Base-by-base conservation (phyloP, 2,329 filamentous ascomycete genomes). In the Penicillium psychrosexuale region DNA sequence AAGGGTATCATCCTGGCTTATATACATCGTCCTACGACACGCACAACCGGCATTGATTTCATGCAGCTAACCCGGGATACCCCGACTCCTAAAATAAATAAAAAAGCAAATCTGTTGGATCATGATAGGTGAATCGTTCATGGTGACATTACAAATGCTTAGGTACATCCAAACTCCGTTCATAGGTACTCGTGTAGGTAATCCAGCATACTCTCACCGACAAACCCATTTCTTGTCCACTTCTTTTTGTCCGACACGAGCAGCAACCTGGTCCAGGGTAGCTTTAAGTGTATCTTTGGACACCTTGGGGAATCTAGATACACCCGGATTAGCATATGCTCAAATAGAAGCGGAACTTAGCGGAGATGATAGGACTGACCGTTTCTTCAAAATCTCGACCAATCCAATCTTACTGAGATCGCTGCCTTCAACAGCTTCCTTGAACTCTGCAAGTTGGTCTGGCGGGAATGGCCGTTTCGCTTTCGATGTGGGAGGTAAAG, bases 371-470 rank as follows among this genome's bases (percentile, higher is more conserved):
- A 24, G 22, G 22, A 59, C 77, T 56, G 72, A 83, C 77, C 84
- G 80, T 67, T 88, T 86, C 72, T 91, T 90, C 57, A 95, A 72
- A 5, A 88, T 80, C 70, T 93, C 90, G 8, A 90, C 79, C 62
- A 94, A 75, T 8, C 88, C 90, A 1, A 85, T 73, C 73, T 94
- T 94, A 37, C 84, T 89, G 46, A 91, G 77, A 72, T 88, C 82
- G 59, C 84, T 88, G 17, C 85, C 88, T 47, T 85, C 74, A n/a
- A 95, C 80, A 1, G 84, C 84, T 30, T 80, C 75, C 70, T 87
- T 91, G 72, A 95, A 90, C 11, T 86, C 82, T 0, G 78, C 76
- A 31, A 91, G 70, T 39, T 85, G 77, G 9, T 88, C 84, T 1
- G 77, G 72, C 3, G 84, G 81, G 17, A 91, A 79, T 28, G 78